These are phyloP conservation scores for Setaria italica DNA, from an alignment of 202 grass and related monocot genomes.

Conservation along the genomic window DNA sequence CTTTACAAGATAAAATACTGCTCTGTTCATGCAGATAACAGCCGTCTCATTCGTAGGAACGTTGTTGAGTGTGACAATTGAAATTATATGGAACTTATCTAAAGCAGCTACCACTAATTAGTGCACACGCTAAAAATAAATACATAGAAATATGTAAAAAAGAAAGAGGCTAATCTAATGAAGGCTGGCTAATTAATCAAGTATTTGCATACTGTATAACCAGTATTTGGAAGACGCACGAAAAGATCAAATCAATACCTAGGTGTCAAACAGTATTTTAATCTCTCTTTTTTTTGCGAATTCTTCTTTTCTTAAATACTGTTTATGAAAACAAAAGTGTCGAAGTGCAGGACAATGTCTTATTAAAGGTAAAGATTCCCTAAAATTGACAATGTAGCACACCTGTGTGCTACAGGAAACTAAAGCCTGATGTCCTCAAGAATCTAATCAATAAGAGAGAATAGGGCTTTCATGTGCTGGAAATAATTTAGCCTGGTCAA, in stretches of 20 bases:
- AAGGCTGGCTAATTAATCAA: not conserved
- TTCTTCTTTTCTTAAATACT: not conserved
- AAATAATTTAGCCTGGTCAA: slow-evolving; percentile 43
- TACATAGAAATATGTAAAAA: slow-evolving; percentile 3
- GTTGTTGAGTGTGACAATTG: not conserved
- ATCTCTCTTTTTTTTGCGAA: not conserved
- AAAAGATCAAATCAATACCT: not conserved
- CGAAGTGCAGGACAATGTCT: not conserved
- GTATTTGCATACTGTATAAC: not conserved
- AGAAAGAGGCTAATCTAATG: not conserved
- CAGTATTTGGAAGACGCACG: not conserved
- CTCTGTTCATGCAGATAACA: not conserved
- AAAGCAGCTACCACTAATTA: not conserved
- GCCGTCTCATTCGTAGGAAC: not conserved
- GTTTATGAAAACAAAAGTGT: not conserved
- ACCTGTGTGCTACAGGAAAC: slow-evolving; percentile 40
- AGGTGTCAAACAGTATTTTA: not conserved
- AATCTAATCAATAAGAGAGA: slow-evolving; percentile 49
- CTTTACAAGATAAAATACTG: not conserved
- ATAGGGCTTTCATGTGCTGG: slow-evolving; percentile 48
- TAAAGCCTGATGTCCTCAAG: slow-evolving; percentile 19
- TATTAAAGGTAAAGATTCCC: slow-evolving; percentile 11
- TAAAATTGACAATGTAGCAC: slow-evolving; percentile 45
- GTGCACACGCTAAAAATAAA: not conserved
- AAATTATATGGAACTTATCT: not conserved